phyloP scores from a whole-genome alignment of 2,329 filamentous ascomycete species.

The Thermothelomyces thermophilus region DNA sequence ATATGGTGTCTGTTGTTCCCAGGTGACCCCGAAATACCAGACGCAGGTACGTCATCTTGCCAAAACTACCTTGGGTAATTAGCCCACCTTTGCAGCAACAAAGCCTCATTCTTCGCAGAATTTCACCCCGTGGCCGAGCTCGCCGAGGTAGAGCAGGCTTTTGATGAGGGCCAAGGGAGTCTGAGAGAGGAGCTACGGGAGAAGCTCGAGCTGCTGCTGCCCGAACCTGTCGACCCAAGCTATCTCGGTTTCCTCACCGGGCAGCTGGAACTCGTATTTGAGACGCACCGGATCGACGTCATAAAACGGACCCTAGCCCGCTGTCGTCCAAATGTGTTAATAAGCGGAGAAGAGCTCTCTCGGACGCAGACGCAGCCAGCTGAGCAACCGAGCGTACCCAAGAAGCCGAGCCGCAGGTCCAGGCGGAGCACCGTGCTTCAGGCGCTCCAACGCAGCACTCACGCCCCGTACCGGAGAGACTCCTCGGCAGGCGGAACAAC shows the following conservation, averaged over 20 bases:
- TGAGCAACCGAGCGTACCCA: not conserved
- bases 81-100: no score
- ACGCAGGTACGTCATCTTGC: constrained; percentile 23
- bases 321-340: not conserved
- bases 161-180: constrained; percentile 18
- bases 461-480: no score
- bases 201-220: constrained; percentile 21
- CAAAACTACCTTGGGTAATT: no score
- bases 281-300: constrained; percentile 21
- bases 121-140: constrained; percentile 22
- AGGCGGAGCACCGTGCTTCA: constrained; percentile 17
- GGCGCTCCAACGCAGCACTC: constrained; percentile 1
- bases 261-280: constrained; percentile 23
- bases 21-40: constrained; percentile 11
- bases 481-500: no score
- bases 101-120: constrained; percentile 11
- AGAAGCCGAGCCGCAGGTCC: constrained; percentile 15
- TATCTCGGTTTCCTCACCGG: constrained; percentile 22
- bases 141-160: constrained; percentile 20
- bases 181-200: constrained; percentile 21
- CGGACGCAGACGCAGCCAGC: not conserved
- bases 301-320: constrained; percentile 15
- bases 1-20: constrained; percentile 22
- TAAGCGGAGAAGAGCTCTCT: not conserved
- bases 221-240: constrained; percentile 14